Evolutionary conservation across 2,329 filamentous ascomycete species (phyloP).

Genomic region (Colletotrichum coccodes): DNA sequence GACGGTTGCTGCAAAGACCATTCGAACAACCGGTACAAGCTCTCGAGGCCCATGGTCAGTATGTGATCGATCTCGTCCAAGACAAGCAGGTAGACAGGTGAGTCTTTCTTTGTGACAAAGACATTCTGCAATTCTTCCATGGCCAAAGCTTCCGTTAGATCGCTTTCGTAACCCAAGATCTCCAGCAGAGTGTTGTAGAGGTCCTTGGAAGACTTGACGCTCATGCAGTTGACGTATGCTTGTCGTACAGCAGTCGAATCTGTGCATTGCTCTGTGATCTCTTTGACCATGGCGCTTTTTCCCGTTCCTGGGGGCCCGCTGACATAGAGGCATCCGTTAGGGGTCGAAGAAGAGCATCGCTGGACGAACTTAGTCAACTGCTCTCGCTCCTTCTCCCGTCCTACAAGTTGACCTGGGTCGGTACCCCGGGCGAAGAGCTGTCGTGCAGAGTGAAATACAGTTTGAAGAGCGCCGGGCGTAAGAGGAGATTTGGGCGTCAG

Average conservation of each 20-base stretch:
- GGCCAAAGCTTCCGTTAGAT: conserved; percentile 73
- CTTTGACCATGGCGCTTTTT: conserved; percentile 92
- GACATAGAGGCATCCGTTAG: conserved; percentile 89
- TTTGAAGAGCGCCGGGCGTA: conserved; percentile 75
- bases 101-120: conserved; percentile 71
- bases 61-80: conserved; percentile 97
- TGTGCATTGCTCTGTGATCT: conserved; percentile 73
- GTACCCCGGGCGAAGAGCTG: conserved; percentile 87
- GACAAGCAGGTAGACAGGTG: conserved; percentile 80
- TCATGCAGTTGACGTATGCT: conserved; percentile 96
- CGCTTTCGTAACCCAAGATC: conserved; percentile 68
- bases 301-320: conserved; percentile 96
- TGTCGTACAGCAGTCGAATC: conserved; percentile 68
- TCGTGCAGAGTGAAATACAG: conserved; percentile 87
- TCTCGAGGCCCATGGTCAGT: conserved; percentile 86
- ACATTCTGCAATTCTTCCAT: conserved; percentile 74
- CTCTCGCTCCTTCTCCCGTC: conserved; percentile 75
- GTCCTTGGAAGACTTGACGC: conserved; percentile 87
- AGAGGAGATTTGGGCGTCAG: conserved; percentile 80
- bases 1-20: conserved; percentile 90
- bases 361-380: conserved; percentile 78
- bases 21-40: conserved; percentile 94
- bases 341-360: conserved; percentile 66
- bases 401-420: conserved; percentile 79
- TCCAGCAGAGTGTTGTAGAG: conserved; percentile 84